Percentiles rank a stretch among this genome's conserved stretches.
These are phyloP conservation scores for Paraphoma chrysanthemicola DNA, from an alignment of 2,329 filamentous ascomycete genomes.

Conservation along the genomic window DNA sequence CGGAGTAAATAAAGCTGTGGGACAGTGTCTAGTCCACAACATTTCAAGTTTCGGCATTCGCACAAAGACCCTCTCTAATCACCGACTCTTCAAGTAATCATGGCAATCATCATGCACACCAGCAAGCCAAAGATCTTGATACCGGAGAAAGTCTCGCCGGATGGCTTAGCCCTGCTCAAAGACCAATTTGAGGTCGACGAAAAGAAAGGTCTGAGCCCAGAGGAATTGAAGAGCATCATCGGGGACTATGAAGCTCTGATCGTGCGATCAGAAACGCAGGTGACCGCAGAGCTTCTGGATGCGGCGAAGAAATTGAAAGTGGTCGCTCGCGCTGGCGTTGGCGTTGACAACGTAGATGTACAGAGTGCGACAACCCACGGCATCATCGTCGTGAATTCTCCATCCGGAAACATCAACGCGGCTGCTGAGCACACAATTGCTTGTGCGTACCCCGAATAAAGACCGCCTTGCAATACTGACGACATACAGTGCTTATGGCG, in stretches of 20 bases:
- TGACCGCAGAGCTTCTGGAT: conserved; percentile 71
- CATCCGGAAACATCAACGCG: conserved; percentile 79
- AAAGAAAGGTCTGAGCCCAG: conserved; percentile 65
- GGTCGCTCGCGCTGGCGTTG: conserved; percentile 80
- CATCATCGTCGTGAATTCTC: conserved; percentile 81
- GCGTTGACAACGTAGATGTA: conserved; percentile 81
- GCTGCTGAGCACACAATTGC: conserved; percentile 80
- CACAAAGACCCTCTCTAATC: not conserved
- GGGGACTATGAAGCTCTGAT: conserved; percentile 77
- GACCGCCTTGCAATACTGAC: conserved; percentile 28
- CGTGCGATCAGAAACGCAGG: conserved; percentile 81
- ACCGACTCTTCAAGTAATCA: conserved; percentile 11
- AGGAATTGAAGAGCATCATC: conserved; percentile 72
- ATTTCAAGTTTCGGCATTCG: too few relatives aligned
- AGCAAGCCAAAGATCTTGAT: conserved; percentile 68
- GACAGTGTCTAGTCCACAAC: not conserved
- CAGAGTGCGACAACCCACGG: conserved; percentile 73
- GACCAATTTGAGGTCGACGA: conserved; percentile 74
- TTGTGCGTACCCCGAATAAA: conserved; percentile 32
- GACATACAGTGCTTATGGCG: conserved; percentile 66
- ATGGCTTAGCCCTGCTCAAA: conserved; percentile 74
- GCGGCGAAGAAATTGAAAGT: conserved; percentile 75
- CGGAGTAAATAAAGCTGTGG: conserved; percentile 13
- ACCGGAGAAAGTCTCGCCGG: conserved; percentile 80
- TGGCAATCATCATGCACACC: conserved; percentile 38